Evolutionary conservation across 2,329 filamentous ascomycete species (phyloP).

Genomic region (Graphiopsis chlorocephala): DNA sequence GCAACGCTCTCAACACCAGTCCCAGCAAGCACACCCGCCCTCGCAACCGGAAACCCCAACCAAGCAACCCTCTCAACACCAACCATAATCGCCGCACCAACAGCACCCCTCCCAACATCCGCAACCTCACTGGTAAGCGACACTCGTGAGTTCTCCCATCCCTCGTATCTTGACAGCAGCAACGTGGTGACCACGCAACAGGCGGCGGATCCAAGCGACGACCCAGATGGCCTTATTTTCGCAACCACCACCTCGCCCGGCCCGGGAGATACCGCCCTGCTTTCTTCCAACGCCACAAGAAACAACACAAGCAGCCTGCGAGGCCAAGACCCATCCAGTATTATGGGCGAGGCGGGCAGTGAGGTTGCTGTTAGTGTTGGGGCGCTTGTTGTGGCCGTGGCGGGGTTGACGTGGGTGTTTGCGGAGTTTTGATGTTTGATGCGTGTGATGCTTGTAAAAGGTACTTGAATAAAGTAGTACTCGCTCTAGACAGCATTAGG

Average conservation of each 20-base stretch:
- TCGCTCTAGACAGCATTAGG: no score
- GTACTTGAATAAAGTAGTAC: not conserved
- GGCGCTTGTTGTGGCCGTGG: not conserved
- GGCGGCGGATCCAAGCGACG: not conserved
- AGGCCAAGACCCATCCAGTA: not conserved
- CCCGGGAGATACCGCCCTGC: not conserved
- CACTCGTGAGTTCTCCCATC: constrained; percentile 1
- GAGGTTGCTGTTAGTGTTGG: not conserved
- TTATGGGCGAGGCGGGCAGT: not conserved
- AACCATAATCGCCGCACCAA: not conserved
- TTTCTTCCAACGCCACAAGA: not conserved
- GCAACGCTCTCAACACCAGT: not conserved
- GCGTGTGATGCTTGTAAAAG: not conserved
- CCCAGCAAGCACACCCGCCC: not conserved
- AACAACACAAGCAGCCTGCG: not conserved
- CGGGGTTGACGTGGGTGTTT: constrained; percentile 3
- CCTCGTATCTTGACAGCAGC: not conserved
- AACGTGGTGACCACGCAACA: not conserved
- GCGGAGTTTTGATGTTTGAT: constrained; percentile 2
- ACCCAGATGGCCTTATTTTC: constrained; percentile 2
- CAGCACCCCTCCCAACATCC: not conserved
- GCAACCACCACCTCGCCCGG: not conserved
- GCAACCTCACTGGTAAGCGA: not conserved
- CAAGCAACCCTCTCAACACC: not conserved
- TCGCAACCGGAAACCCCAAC: not conserved